phyloP scores from a whole-genome alignment of 805 yeast genomes.

The Cyberlindnera mycetangii region DNA sequence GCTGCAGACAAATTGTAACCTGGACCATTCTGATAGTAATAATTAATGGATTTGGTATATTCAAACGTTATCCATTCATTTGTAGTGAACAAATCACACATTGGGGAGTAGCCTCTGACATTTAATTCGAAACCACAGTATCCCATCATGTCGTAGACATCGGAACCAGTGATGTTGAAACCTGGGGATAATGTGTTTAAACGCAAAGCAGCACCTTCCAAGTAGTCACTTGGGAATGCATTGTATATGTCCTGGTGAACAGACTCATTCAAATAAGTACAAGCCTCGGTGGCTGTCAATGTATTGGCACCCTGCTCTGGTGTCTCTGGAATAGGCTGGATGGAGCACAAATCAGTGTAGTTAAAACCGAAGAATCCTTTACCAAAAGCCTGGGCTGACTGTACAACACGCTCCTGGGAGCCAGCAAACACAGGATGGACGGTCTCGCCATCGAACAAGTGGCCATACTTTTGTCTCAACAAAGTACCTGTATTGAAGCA shows the following conservation, averaged over 20 bases:
- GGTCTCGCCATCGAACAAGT: slow-evolving; percentile 36
- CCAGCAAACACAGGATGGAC: slow-evolving; percentile 46
- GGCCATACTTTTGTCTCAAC: slow-evolving; percentile 41
- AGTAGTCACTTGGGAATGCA: slow-evolving; percentile 34
- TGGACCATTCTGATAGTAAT: slow-evolving; percentile 61
- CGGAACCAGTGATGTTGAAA: slow-evolving; percentile 46
- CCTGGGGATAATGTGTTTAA: slow-evolving; percentile 55
- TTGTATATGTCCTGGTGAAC: slow-evolving; percentile 17
- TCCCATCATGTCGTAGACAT: slow-evolving; percentile 50
- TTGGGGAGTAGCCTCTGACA: slow-evolving; percentile 60
- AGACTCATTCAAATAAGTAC: slow-evolving; percentile 35
- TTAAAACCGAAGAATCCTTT: slow-evolving; percentile 48
- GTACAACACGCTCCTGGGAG: slow-evolving; percentile 45
- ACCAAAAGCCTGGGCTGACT: slow-evolving; percentile 44
- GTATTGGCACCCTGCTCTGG: slow-evolving; percentile 46
- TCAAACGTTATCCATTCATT: slow-evolving; percentile 63
- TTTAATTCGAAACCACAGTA: slow-evolving; percentile 78
- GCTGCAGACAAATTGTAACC: slow-evolving; percentile 58
- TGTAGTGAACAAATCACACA: slow-evolving; percentile 65
- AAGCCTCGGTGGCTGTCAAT: slow-evolving; percentile 45
- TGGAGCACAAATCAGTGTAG: slow-evolving; percentile 30
- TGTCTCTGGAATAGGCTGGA: slow-evolving; percentile 40
- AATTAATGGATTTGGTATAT: slow-evolving; percentile 55
- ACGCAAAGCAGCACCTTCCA: slow-evolving; percentile 54
- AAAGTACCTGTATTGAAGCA: slow-evolving; percentile 44